Conservation (phyloP, 768 basidiomycete genomes). For the Termitomyces sp. region DNA sequence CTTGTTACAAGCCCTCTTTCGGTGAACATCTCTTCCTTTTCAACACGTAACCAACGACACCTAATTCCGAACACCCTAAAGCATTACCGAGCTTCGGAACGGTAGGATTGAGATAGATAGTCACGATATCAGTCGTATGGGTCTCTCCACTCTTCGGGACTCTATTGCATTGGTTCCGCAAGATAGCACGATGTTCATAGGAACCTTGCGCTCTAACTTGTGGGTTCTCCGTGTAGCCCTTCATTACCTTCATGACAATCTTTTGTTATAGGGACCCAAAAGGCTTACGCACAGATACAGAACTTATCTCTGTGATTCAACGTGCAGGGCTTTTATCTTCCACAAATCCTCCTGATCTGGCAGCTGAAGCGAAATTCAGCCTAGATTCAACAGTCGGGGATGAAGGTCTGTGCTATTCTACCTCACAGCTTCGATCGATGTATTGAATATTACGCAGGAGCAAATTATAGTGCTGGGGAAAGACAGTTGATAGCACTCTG, state of each 20-base stretch:
- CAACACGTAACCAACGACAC: no score
- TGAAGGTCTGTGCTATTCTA: slow-evolving; percentile 39
- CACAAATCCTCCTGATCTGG: slow-evolving; percentile 35
- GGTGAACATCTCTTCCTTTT: slow-evolving; percentile 24
- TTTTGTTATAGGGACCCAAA: slow-evolving; percentile 19
- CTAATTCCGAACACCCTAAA: slow-evolving; percentile 14
- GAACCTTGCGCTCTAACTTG: slow-evolving; percentile 45
- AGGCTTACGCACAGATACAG: slow-evolving; percentile 47
- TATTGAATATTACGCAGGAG: slow-evolving; percentile 27
- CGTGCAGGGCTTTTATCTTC: slow-evolving; percentile 55
- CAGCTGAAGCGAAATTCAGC: slow-evolving; percentile 59
- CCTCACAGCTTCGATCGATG: no score
- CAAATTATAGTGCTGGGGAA: slow-evolving; percentile 63
- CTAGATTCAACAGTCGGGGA: slow-evolving; percentile 56
- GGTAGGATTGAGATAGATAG: slow-evolving; percentile 60
- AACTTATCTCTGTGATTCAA: slow-evolving; percentile 56
- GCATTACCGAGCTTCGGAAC: slow-evolving; percentile 52
- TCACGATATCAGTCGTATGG: slow-evolving; percentile 44
- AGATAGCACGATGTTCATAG: slow-evolving; percentile 50
- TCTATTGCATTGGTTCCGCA: slow-evolving; percentile 67
- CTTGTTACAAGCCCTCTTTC: slow-evolving; percentile 50
- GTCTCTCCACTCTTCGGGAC: slow-evolving; percentile 46
- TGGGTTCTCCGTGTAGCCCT: slow-evolving; percentile 5
- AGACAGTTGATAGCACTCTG: slow-evolving; percentile 59
- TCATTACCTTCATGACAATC: not conserved